Conservation (phyloP, 306 rosid genomes). For the Ammopiptanthus mongolicus region DNA sequence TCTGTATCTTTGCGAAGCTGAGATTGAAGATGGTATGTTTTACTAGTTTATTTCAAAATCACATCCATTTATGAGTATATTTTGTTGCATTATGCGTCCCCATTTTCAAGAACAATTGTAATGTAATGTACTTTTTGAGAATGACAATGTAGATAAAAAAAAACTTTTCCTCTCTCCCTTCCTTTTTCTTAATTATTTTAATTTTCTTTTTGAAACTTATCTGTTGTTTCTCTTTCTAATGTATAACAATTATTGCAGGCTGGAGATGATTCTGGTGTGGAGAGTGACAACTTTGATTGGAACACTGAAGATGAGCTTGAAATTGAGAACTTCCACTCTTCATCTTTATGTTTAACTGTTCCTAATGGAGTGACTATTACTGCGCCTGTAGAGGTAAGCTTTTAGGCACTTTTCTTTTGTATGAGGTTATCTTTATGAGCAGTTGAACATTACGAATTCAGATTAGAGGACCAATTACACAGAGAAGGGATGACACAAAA, state of each 20-base stretch:
- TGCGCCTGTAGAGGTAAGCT: slow-evolving; percentile 48
- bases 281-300: slow-evolving; percentile 65
- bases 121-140: background rate
- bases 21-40: slow-evolving; percentile 34
- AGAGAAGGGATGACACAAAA: background rate
- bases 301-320: slow-evolving; percentile 84
- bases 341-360: slow-evolving; percentile 41
- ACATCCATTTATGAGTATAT: background rate
- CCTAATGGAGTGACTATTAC: slow-evolving; percentile 39
- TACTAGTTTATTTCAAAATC: slow-evolving; percentile 18
- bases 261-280: slow-evolving; percentile 53
- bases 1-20: slow-evolving; percentile 13
- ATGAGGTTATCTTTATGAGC: background rate
- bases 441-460: background rate
- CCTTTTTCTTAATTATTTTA: background rate
- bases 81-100: slow-evolving; percentile 13
- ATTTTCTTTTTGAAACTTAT: background rate
- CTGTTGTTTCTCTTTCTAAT: slow-evolving; percentile 3
- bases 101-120: background rate
- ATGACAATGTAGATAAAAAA: background rate
- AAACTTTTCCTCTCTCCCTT: background rate
- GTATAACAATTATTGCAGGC: slow-evolving; percentile 41
- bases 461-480: background rate
- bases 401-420: background rate
- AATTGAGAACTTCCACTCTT: slow-evolving; percentile 52